These are phyloP conservation scores for Penicillium coffeae DNA, from an alignment of 495 filamentous ascomycete species.

Conservation along the genomic window DNA sequence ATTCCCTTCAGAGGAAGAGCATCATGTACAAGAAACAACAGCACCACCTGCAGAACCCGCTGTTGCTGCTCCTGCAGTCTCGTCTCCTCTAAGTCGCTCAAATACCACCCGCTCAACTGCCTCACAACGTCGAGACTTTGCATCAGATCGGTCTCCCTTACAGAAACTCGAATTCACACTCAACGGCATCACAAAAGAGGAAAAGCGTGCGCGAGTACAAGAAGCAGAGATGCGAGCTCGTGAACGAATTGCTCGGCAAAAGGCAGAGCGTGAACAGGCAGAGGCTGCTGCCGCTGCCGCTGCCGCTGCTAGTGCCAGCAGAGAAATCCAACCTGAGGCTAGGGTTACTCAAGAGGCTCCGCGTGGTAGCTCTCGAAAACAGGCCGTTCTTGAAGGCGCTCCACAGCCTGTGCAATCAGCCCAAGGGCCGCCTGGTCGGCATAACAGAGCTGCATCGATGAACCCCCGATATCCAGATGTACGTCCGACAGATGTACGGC, in stretches of 20 bases:
- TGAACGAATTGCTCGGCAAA: conserved; percentile 44
- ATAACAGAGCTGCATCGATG: conserved; percentile 15
- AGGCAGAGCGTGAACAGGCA: conserved; percentile 21
- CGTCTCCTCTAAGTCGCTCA: conserved; percentile 27
- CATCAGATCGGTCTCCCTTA: conserved; percentile 78
- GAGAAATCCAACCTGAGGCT: conserved; percentile 8
- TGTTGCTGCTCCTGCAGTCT: conserved; percentile 1
- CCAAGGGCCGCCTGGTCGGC: conserved; percentile 12
- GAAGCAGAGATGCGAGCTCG: conserved; percentile 63
- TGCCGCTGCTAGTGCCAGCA: conserved; percentile 1
- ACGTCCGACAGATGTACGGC: conserved; percentile 8
- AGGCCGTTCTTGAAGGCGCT: conserved; percentile 1
- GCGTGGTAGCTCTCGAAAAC: neutral
- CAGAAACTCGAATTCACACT: conserved; percentile 88
- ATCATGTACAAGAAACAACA: conserved; percentile 9
- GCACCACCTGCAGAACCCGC: neutral
- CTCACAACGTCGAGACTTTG: conserved; percentile 44
- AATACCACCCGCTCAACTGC: conserved; percentile 37
- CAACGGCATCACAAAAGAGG: conserved; percentile 85
- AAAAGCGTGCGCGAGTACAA: conserved; percentile 76
- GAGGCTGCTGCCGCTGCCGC: conserved; percentile 11
- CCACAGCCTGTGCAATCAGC: conserved; percentile 1
- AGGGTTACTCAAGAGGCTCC: neutral
- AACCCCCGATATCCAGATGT: conserved; percentile 16
- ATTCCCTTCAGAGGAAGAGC: conserved; percentile 2